Evolutionary conservation across 2,329 filamentous ascomycete species (phyloP), one percentile per base, ranked within the genome.

Genomic region (Teratosphaeriaceae sp.): DNA sequence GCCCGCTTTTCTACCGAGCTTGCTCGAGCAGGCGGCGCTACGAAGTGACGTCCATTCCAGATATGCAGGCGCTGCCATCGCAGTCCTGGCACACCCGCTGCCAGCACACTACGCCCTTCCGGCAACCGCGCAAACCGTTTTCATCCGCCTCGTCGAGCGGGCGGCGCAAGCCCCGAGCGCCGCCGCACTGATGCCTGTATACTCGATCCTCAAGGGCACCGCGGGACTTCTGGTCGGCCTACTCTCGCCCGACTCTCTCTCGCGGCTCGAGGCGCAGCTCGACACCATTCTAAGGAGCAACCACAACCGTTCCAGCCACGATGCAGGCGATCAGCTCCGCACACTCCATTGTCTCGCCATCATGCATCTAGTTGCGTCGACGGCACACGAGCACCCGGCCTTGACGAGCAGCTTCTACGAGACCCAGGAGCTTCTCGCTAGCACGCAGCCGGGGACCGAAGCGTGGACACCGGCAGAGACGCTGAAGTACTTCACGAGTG

Each of bases 291-390:
- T 66, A 2, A 51, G 55, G 18, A 57, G 52, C 39, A 56, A 47
- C 34, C 22, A 42, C 36, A 49, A 38, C 33, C 44, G 35, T 18
- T 15, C 24, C 16, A 31, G 34, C 33, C 42, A 37, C 44, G 49
- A 44, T 39, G 48, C 3, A 22, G 53, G 54, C 26, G 57, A 63
- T 29, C 55, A 62, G 21, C 56, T 56, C 33, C 43, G 64, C 7
- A 58, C 53, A 11, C 48, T 67, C 8, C 55, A 63, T 39, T 66
- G 64, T 44, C 49, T 67, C 13, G 57, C 59, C 0, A 63, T 65
- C 45, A 63, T 65, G 56, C 57, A 58, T 15, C 49, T 53, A 8
- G 52, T 62, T 27, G 45, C 50, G 26, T 47, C 33, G 3, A 54
- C 53, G 19, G 36, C 50, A 2, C 53, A 57, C 7, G 50, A 54